Percentiles rank a stretch among this genome's conserved stretches.
Conservation (phyloP, 192 early-diverging fungal species). For the Podila horticola region DNA sequence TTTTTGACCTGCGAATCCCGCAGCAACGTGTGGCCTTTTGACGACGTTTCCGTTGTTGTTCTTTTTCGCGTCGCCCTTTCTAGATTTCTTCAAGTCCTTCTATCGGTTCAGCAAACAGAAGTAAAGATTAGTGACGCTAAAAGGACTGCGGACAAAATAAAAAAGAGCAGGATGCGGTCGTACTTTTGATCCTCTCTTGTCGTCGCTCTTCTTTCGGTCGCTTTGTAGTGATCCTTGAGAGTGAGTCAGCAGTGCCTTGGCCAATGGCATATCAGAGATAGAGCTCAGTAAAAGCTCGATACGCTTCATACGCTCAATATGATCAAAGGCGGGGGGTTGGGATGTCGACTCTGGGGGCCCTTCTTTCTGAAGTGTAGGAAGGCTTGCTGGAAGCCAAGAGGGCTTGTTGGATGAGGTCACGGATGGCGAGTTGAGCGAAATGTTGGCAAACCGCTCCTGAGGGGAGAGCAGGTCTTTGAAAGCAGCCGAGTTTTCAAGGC, state of each 20-base stretch:
- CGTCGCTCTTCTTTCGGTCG: neutral
- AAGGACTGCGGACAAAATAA: neutral
- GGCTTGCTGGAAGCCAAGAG: neutral
- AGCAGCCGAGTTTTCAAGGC: neutral
- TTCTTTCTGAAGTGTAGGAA: neutral
- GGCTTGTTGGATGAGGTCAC: neutral
- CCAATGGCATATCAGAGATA: conserved; percentile 13
- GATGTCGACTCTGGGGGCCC: neutral
- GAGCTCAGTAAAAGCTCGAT: conserved; percentile 34
- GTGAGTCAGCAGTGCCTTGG: conserved; percentile 19
- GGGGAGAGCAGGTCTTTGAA: conserved; percentile 19
- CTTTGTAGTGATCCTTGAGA: neutral
- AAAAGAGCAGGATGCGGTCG: neutral
- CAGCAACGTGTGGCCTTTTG: conserved; percentile 46
- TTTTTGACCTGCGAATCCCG: conserved; percentile 47
- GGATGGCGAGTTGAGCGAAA: conserved; percentile 14
- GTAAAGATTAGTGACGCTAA: neutral
- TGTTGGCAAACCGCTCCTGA: conserved; percentile 19
- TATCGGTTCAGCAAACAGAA: neutral
- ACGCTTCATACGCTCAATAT: conserved; percentile 39
- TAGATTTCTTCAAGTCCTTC: conserved; percentile 18
- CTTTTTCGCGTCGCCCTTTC: conserved; percentile 15
- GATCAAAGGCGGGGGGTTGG: neutral
- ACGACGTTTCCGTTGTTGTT: conserved; percentile 11
- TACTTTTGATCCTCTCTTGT: conserved; percentile 26